phyloP scores from a whole-genome alignment of 129 eudicot species.

The Mikania micrantha region DNA sequence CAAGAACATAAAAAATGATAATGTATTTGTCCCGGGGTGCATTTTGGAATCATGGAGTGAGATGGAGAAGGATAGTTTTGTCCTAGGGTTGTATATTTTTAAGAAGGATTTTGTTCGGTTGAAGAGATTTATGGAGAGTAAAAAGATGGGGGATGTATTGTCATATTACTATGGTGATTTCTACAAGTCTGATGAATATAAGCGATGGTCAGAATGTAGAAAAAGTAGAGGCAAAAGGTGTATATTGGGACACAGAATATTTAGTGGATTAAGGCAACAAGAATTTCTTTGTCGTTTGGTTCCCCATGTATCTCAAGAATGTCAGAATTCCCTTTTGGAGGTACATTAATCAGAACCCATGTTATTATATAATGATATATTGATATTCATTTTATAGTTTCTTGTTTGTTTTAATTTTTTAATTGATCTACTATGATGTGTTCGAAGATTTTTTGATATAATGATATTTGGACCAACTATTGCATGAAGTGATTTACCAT shows the following conservation, averaged over 20 bases:
- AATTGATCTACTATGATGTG: background rate
- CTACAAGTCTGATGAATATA: slow-evolving; percentile 33
- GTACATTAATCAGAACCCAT: slow-evolving; percentile 24
- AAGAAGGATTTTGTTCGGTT: slow-evolving; percentile 53
- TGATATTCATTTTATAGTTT: background rate
- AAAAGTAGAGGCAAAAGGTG: slow-evolving; percentile 44
- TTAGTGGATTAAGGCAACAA: slow-evolving; percentile 59
- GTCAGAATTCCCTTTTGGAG: slow-evolving; percentile 44
- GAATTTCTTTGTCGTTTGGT: slow-evolving; percentile 54
- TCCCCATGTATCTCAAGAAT: slow-evolving; percentile 36
- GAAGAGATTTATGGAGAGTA: slow-evolving; percentile 45
- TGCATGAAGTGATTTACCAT: background rate
- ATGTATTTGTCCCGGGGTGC: slow-evolving; percentile 48
- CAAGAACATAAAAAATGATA: slow-evolving; percentile 3
- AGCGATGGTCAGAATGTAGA: slow-evolving; percentile 58
- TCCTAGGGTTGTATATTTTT: slow-evolving; percentile 71
- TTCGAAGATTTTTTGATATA: background rate
- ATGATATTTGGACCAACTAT: background rate
- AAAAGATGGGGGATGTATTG: slow-evolving; percentile 46
- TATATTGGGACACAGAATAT: slow-evolving; percentile 45
- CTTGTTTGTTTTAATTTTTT: background rate
- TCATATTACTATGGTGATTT: slow-evolving; percentile 55
- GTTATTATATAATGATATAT: background rate
- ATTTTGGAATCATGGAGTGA: slow-evolving; percentile 40
- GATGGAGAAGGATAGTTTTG: slow-evolving; percentile 49